Evolutionary conservation across 306 rosid species (phyloP).

Genomic region (Nissolia schottii): DNA sequence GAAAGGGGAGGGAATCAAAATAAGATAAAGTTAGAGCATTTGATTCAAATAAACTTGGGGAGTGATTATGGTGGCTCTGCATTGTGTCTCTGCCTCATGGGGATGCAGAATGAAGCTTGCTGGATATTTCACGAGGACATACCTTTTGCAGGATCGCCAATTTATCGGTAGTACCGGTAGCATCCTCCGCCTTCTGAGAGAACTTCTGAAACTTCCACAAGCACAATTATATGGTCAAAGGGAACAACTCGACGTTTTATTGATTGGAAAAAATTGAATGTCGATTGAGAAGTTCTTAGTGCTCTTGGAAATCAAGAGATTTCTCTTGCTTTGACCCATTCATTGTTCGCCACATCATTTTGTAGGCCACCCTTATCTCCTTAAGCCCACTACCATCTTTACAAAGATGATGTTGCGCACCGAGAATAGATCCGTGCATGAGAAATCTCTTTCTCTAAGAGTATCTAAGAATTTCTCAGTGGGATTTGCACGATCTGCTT

Average conservation of each 20-base stretch:
- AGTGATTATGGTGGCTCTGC: neutral
- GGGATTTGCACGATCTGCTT: too few species aligned
- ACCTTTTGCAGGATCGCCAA: constrained; percentile 58
- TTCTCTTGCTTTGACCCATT: too few species aligned
- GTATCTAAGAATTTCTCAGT: too few species aligned
- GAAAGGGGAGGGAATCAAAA: neutral
- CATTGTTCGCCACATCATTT: too few species aligned
- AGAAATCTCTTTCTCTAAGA: too few species aligned
- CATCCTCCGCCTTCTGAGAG: constrained; percentile 29
- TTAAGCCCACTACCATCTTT: too few species aligned
- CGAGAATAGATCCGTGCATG: too few species aligned
- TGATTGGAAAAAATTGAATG: neutral
- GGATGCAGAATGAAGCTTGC: neutral
- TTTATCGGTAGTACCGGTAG: constrained; percentile 41
- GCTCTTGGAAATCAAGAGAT: too few species aligned
- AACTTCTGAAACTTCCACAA: constrained; percentile 47
- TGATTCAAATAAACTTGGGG: neutral
- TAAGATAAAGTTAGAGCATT: neutral
- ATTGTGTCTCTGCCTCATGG: neutral
- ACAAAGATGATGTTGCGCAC: too few species aligned
- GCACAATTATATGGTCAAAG: constrained; percentile 2
- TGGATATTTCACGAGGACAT: neutral
- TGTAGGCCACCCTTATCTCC: too few species aligned
- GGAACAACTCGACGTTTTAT: neutral
- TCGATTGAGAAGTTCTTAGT: too few species aligned